Percentiles rank a stretch among this genome's conserved stretches.
Conservation (phyloP, 2,329 filamentous ascomycete species). For the Shiraia bambusicola region DNA sequence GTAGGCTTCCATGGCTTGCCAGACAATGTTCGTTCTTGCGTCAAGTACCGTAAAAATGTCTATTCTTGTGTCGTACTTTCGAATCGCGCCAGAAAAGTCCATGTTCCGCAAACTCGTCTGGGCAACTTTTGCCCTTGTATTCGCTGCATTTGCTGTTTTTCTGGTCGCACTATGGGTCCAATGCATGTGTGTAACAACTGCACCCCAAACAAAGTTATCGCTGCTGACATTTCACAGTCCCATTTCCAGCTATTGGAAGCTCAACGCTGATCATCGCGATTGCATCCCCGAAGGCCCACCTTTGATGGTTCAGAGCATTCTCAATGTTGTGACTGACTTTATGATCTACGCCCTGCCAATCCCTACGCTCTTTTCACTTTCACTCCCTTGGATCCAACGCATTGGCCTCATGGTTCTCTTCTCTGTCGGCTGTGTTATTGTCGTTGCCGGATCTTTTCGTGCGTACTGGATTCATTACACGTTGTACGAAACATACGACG, state of each 20-base stretch:
- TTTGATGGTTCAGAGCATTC: slow-evolving; percentile 46
- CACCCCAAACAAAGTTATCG: background rate
- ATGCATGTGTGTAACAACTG: slow-evolving; percentile 36
- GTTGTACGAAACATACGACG: slow-evolving; percentile 49
- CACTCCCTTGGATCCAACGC: slow-evolving; percentile 48
- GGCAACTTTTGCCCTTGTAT: slow-evolving; percentile 38
- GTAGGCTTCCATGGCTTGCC: slow-evolving; percentile 43
- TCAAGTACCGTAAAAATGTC: slow-evolving; percentile 44
- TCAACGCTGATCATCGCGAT: slow-evolving; percentile 38
- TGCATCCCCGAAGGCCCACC: slow-evolving; percentile 50
- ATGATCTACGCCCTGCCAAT: slow-evolving; percentile 51
- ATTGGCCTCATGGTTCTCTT: slow-evolving; percentile 49
- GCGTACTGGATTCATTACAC: slow-evolving; percentile 52
- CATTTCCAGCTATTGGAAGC: slow-evolving; percentile 49
- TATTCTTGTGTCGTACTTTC: slow-evolving; percentile 43
- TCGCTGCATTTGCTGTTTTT: slow-evolving; percentile 40
- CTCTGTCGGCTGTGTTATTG: slow-evolving; percentile 48
- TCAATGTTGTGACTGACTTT: slow-evolving; percentile 51
- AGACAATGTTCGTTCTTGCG: slow-evolving; percentile 43
- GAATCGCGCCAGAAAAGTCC: slow-evolving; percentile 44
- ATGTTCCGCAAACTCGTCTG: slow-evolving; percentile 42
- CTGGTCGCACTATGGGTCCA: slow-evolving; percentile 42
- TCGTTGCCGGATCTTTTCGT: slow-evolving; percentile 49
- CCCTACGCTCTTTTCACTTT: slow-evolving; percentile 49
- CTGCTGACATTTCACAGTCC: slow-evolving; percentile 41